Percentiles rank a stretch among this genome's conserved stretches.
Evolutionary conservation across 1,284 basidiomycete species (phyloP).

Genomic region (Boletus sp.): DNA sequence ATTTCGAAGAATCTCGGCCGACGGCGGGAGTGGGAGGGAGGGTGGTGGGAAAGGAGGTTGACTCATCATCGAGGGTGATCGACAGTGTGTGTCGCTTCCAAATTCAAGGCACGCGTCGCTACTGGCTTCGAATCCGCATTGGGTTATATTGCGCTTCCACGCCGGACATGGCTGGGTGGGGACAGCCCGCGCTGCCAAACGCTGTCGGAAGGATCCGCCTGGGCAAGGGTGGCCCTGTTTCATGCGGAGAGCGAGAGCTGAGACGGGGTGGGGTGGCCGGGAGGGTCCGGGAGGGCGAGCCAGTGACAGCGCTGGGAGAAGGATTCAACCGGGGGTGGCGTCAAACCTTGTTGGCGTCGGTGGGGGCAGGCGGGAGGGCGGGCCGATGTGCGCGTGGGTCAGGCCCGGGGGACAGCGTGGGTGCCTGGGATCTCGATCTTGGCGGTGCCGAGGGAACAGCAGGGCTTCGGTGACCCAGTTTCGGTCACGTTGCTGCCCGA

Average conservation of each 20-base stretch:
- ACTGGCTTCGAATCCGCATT: slow-evolving; percentile 34
- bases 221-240: slow-evolving; percentile 24
- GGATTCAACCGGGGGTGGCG: slow-evolving; percentile 26
- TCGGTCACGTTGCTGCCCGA: slow-evolving; percentile 38
- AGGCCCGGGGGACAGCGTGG: slow-evolving; percentile 22
- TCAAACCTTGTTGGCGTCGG: slow-evolving; percentile 34
- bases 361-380: slow-evolving; percentile 28
- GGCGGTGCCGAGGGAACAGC: slow-evolving; percentile 41
- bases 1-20: slow-evolving; percentile 14
- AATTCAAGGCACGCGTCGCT: slow-evolving; percentile 35
- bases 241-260: slow-evolving; percentile 5
- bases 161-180: background rate
- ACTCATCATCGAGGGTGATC: slow-evolving; percentile 40
- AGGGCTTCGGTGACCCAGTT: slow-evolving; percentile 34
- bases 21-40: slow-evolving; percentile 20
- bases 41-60: slow-evolving; percentile 14
- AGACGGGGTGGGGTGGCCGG: slow-evolving; percentile 11
- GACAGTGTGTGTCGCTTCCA: slow-evolving; percentile 38
- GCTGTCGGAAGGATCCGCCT: slow-evolving; percentile 8
- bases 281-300: slow-evolving; percentile 14
- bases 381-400: slow-evolving; percentile 22
- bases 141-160: slow-evolving; percentile 32
- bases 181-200: slow-evolving; percentile 1
- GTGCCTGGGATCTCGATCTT: slow-evolving; percentile 40
- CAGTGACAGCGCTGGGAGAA: slow-evolving; percentile 23